These are phyloP conservation scores for Penicillium canescens DNA, from an alignment of 495 filamentous ascomycete genomes.

Conservation along the genomic window DNA sequence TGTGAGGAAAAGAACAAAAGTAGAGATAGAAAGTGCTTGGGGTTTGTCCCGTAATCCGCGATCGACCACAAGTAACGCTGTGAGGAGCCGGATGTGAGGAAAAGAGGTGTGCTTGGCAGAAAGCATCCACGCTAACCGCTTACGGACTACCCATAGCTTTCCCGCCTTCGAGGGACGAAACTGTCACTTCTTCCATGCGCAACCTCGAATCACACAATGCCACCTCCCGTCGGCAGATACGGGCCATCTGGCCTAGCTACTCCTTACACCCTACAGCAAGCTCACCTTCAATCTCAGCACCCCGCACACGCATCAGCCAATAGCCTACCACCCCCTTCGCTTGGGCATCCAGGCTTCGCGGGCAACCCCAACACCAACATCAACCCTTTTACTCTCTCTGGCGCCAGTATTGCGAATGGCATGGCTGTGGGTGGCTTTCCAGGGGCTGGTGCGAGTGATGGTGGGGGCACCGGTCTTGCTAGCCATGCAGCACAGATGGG, in stretches of 20 bases:
- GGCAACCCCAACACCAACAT: constrained; percentile 64
- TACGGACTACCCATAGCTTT: constrained; percentile 22
- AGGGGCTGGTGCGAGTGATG: constrained; percentile 54
- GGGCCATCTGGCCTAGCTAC: constrained; percentile 51
- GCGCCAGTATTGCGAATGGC: constrained; percentile 53
- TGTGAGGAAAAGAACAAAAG: constrained; percentile 4
- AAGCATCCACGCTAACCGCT: constrained; percentile 34
- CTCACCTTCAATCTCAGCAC: constrained; percentile 53
- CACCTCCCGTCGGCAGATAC: constrained; percentile 51
- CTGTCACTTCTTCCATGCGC: constrained; percentile 20
- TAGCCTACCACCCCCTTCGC: constrained; percentile 59
- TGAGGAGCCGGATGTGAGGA: constrained; percentile 18
- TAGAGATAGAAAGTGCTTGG: constrained; percentile 18
- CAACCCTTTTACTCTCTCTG: constrained; percentile 64
- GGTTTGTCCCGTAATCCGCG: constrained; percentile 5
- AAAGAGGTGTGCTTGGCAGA: constrained; percentile 31
- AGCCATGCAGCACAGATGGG: constrained; percentile 87
- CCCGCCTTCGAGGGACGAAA: constrained; percentile 25
- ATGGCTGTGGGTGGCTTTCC: constrained; percentile 58
- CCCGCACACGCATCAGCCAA: constrained; percentile 51
- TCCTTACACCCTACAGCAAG: constrained; percentile 53
- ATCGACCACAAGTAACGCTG: constrained; percentile 14
- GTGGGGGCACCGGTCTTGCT: constrained; percentile 78
- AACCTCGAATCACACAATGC: constrained; percentile 24
- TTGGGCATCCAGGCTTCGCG: constrained; percentile 60